Conservation (phyloP, 2,329 filamentous ascomycete species). For the Diaporthe citri region DNA sequence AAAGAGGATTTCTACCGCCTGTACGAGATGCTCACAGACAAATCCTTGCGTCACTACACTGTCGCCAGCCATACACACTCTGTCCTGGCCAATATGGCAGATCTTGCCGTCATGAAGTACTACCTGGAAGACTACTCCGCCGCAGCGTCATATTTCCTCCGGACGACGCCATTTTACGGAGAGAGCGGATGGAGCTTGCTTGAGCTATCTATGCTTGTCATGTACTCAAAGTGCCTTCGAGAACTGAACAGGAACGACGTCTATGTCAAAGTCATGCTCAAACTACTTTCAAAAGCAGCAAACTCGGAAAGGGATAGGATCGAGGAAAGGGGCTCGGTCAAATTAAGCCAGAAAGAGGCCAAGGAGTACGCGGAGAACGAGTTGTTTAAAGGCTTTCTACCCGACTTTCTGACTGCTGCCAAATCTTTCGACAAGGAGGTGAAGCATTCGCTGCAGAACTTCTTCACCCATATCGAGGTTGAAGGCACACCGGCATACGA, state of each 20-base stretch:
- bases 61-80: slow-evolving; percentile 84
- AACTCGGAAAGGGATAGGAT: slow-evolving; percentile 64
- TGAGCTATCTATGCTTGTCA: slow-evolving; percentile 85
- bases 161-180: slow-evolving; percentile 83
- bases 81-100: slow-evolving; percentile 81
- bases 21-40: slow-evolving; percentile 84
- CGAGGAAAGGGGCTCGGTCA: slow-evolving; percentile 53
- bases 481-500: slow-evolving; percentile 78
- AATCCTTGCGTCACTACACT: slow-evolving; percentile 84
- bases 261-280: slow-evolving; percentile 81
- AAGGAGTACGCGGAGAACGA: slow-evolving; percentile 50
- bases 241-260: slow-evolving; percentile 82
- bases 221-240: slow-evolving; percentile 87
- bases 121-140: slow-evolving; percentile 78
- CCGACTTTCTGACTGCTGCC: slow-evolving; percentile 61
- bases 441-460: slow-evolving; percentile 76
- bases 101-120: slow-evolving; percentile 88
- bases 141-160: slow-evolving; percentile 83
- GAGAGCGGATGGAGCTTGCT: slow-evolving; percentile 82
- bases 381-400: slow-evolving; percentile 62
- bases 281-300: slow-evolving; percentile 78
- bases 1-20: slow-evolving; percentile 74
- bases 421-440: slow-evolving; percentile 67
- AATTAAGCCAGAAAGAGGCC: slow-evolving; percentile 43
- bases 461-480: slow-evolving; percentile 79